phyloP scores from a whole-genome alignment of 805 yeast genomes.

The Monosporozyma servazzii region DNA sequence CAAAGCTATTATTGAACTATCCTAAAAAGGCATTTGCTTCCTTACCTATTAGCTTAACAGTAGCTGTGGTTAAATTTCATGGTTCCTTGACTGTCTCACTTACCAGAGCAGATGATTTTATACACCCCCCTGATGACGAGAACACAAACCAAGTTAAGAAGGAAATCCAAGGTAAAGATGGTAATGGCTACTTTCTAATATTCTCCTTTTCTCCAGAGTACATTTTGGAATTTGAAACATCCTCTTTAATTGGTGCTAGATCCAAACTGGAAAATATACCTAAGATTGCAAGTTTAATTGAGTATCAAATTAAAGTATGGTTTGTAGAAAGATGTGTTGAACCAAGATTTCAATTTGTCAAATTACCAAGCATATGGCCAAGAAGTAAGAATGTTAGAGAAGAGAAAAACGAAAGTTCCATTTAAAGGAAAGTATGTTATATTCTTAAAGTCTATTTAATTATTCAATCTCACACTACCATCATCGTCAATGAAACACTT shows the following conservation, averaged over 20 bases:
- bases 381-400: slow-evolving; percentile 48
- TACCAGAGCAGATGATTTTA: slow-evolving; percentile 32
- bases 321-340: slow-evolving; percentile 88
- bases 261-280: slow-evolving; percentile 91
- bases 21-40: slow-evolving; percentile 81
- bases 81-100: slow-evolving; percentile 79
- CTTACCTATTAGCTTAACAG: slow-evolving; percentile 74
- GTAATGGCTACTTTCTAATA: slow-evolving; percentile 60
- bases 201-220: slow-evolving; percentile 90
- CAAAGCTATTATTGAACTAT: slow-evolving; percentile 65
- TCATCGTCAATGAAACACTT: slow-evolving; percentile 8
- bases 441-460: background rate
- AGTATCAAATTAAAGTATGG: slow-evolving; percentile 75
- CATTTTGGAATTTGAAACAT: slow-evolving; percentile 78
- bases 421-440: background rate
- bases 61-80: slow-evolving; percentile 82
- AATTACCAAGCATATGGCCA: slow-evolving; percentile 85
- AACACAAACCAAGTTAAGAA: background rate
- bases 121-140: slow-evolving; percentile 10
- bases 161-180: slow-evolving; percentile 7
- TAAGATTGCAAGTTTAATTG: slow-evolving; percentile 76
- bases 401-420: slow-evolving; percentile 11
- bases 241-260: slow-evolving; percentile 83
- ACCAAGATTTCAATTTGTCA: slow-evolving; percentile 82
- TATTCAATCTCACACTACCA: slow-evolving; percentile 12